Evolutionary conservation across 768 basidiomycete species (phyloP).

Genomic region (Boletus tylopilopsis): DNA sequence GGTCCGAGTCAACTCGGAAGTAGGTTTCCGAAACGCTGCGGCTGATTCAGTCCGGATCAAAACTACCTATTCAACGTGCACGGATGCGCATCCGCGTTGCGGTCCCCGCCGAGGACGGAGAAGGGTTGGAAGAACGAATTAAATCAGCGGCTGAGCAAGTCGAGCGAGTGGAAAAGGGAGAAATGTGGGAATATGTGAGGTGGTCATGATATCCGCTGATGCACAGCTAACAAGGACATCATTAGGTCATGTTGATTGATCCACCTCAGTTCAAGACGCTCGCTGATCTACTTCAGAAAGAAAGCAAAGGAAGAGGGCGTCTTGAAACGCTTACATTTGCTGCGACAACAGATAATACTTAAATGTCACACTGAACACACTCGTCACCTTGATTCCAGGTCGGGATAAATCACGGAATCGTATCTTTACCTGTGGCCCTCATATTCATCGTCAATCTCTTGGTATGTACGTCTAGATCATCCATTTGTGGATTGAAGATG

Average conservation of each 20-base stretch:
- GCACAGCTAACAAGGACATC: slow-evolving; percentile 9
- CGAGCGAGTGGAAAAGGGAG: slow-evolving; percentile 74
- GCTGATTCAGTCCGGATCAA: slow-evolving; percentile 72
- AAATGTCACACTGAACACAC: neutral
- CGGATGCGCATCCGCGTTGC: slow-evolving; percentile 87
- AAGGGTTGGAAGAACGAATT: slow-evolving; percentile 67
- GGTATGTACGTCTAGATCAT: neutral
- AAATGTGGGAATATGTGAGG: slow-evolving; percentile 87
- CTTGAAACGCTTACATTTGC: slow-evolving; percentile 80
- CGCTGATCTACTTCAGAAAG: slow-evolving; percentile 86
- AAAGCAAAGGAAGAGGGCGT: slow-evolving; percentile 83
- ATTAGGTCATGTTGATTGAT: slow-evolving; percentile 86
- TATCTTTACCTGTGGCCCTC: neutral
- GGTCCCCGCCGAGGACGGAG: slow-evolving; percentile 64
- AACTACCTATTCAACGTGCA: slow-evolving; percentile 89
- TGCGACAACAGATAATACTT: slow-evolving; percentile 45
- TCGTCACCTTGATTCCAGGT: too few species aligned
- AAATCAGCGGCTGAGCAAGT: slow-evolving; percentile 73
- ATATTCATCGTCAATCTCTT: neutral
- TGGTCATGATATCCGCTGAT: neutral
- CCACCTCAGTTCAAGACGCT: slow-evolving; percentile 88
- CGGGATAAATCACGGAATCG: neutral
- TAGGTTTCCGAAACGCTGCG: slow-evolving; percentile 92
- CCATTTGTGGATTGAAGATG: neutral
- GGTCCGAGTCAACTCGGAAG: neutral